Conservation (phyloP, 2,329 filamentous ascomycete species). For the Boeremia exigua region DNA sequence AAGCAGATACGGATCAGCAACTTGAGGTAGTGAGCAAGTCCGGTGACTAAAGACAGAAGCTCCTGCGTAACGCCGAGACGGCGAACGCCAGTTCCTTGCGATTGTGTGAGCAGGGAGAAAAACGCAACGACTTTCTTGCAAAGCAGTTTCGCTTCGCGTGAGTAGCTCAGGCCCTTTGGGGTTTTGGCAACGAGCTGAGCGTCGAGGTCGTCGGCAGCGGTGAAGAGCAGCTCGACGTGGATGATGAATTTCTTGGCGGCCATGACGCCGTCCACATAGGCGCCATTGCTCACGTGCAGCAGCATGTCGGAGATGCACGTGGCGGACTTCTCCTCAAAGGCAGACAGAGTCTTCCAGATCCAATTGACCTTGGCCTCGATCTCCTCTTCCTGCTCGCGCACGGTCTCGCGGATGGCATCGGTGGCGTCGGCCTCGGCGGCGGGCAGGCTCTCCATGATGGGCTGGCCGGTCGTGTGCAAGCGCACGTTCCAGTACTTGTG, state of each 20-base stretch:
- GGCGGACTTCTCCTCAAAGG: slow-evolving; percentile 96
- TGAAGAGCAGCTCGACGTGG: slow-evolving; percentile 92
- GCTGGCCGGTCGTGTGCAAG: slow-evolving; percentile 59
- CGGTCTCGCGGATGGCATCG: slow-evolving; percentile 72
- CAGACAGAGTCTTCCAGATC: slow-evolving; percentile 97
- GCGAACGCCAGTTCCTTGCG: slow-evolving; percentile 85
- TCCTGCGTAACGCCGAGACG: slow-evolving; percentile 97
- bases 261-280: slow-evolving; percentile 92
- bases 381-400: slow-evolving; percentile 85
- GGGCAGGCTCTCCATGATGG: slow-evolving; percentile 44
- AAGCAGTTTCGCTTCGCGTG: slow-evolving; percentile 95
- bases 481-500: slow-evolving; percentile 99
- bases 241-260: slow-evolving; percentile 96
- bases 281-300: slow-evolving; percentile 95
- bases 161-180: slow-evolving; percentile 86
- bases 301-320: slow-evolving; percentile 99
- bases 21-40: slow-evolving; percentile 95
- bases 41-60: slow-evolving; percentile 94
- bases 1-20: slow-evolving; percentile 96
- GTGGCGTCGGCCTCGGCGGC: slow-evolving; percentile 62
- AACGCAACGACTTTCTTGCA: slow-evolving; percentile 99
- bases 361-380: slow-evolving; percentile 98
- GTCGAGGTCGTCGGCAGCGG: slow-evolving; percentile 85
- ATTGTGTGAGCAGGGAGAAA: slow-evolving; percentile 92
- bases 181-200: slow-evolving; percentile 70